phyloP scores from a whole-genome alignment of 2,329 filamentous ascomycete species.

The Stagonosporopsis cucurbitacearum region DNA sequence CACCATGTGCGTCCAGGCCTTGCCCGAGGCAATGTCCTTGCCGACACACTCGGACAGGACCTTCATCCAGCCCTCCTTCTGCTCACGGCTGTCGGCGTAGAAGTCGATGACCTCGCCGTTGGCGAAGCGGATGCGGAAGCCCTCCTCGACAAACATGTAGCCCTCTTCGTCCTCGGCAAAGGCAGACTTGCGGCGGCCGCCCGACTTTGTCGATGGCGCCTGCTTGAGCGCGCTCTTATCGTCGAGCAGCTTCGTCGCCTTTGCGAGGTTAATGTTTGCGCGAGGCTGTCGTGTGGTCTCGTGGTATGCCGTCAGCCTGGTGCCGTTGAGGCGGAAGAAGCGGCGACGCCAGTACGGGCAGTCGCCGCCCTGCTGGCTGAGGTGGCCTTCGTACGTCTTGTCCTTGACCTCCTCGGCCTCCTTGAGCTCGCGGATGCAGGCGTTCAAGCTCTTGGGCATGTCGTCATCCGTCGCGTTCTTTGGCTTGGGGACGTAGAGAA shows the following conservation, averaged over 20 bases:
- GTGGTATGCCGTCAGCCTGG: slow-evolving; percentile 93
- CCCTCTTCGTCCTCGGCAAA: slow-evolving; percentile 99
- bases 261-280: slow-evolving; percentile 94
- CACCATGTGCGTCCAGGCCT: slow-evolving; percentile 69
- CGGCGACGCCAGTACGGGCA: slow-evolving; percentile 99
- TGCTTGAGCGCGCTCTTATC: slow-evolving; percentile 84
- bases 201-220: slow-evolving; percentile 75
- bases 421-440: slow-evolving; percentile 90
- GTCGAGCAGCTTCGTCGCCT: slow-evolving; percentile 91
- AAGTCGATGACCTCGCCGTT: slow-evolving; percentile 99
- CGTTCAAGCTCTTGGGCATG: slow-evolving; percentile 99
- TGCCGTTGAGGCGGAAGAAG: slow-evolving; percentile 92
- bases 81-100: slow-evolving; percentile 85
- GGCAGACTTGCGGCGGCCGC: slow-evolving; percentile 85
- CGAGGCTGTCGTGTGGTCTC: slow-evolving; percentile 94
- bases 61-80: slow-evolving; percentile 96
- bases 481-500: slow-evolving; percentile 92
- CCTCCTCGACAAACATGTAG: slow-evolving; percentile 99
- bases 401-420: slow-evolving; percentile 82
- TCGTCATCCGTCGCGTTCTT: slow-evolving; percentile 88
- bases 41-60: slow-evolving; percentile 76
- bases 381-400: slow-evolving; percentile 82
- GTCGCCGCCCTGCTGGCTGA: slow-evolving; percentile 97
- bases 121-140: slow-evolving; percentile 97
- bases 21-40: slow-evolving; percentile 58